These are phyloP conservation scores for Mortierella sp. DNA, from an alignment of 371 early-diverging fungal genomes.

Conservation along the genomic window DNA sequence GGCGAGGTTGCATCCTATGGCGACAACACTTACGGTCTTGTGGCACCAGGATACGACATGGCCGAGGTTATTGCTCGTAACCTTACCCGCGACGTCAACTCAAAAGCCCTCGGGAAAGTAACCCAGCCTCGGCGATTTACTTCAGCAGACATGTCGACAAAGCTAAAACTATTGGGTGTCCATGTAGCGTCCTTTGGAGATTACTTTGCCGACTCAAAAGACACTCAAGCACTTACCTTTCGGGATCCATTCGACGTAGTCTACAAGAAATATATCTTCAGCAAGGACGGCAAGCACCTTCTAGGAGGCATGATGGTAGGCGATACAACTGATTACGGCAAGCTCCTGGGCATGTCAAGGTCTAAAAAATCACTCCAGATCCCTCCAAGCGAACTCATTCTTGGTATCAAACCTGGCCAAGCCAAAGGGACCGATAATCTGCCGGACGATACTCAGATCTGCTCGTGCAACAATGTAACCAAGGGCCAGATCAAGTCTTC, in stretches of 20 bases:
- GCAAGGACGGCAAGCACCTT: conserved; percentile 71
- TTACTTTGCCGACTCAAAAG: conserved; percentile 63
- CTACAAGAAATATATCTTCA: conserved; percentile 73
- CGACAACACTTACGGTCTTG: conserved; percentile 68
- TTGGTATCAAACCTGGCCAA: conserved; percentile 59
- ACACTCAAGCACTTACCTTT: conserved; percentile 59
- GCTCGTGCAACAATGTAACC: conserved; percentile 77
- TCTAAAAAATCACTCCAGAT: conserved; percentile 60
- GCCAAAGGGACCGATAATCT: conserved; percentile 60
- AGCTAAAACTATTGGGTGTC: conserved; percentile 75
- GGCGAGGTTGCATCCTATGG: conserved; percentile 70
- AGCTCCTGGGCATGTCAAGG: conserved; percentile 64
- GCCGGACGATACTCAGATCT: conserved; percentile 76
- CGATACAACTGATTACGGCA: conserved; percentile 73
- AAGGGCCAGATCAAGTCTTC: conserved; percentile 65
- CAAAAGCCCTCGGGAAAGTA: conserved; percentile 39
- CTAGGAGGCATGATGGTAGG: conserved; percentile 80
- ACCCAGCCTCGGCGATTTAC: conserved; percentile 56
- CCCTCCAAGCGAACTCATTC: conserved; percentile 70
- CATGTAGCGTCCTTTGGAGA: conserved; percentile 79
- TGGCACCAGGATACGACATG: conserved; percentile 80
- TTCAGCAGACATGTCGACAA: conserved; percentile 76
- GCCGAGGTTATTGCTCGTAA: conserved; percentile 72
- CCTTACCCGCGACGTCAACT: conserved; percentile 51
- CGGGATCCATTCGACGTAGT: conserved; percentile 70